phyloP scores from a whole-genome alignment of 129 eudicot genomes.

The Ambrosia artemisiifolia region DNA sequence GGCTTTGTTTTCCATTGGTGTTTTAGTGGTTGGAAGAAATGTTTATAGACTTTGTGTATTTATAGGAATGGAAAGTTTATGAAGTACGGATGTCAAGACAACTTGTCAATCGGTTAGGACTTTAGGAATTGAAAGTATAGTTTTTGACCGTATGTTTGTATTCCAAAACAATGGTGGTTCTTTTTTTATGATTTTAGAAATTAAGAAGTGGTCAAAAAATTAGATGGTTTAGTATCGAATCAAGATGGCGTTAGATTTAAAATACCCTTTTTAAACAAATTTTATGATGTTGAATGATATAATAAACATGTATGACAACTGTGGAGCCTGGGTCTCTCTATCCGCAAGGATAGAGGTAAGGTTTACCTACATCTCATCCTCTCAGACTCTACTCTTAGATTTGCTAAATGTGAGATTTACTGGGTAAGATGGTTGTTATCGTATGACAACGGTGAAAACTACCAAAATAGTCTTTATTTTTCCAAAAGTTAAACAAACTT shows the following conservation, averaged over 20 bases:
- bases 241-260: neutral
- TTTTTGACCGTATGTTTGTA: neutral
- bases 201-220: neutral
- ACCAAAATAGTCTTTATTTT: too few relatives aligned
- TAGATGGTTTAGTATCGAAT: neutral
- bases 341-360: too few relatives aligned
- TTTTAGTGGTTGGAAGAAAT: neutral
- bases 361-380: too few relatives aligned
- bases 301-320: neutral
- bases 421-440: too few relatives aligned
- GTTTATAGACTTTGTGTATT: neutral
- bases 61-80: conserved; percentile 8
- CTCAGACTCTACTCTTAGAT: too few relatives aligned
- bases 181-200: neutral
- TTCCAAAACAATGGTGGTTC: too few relatives aligned
- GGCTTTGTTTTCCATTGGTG: neutral
- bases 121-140: neutral
- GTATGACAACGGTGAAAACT: too few relatives aligned
- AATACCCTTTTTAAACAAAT: neutral
- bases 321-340: too few relatives aligned
- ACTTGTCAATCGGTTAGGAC: conserved; percentile 20
- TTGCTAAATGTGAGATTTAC: too few relatives aligned
- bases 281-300: neutral
- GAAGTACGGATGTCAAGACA: neutral
- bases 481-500: too few relatives aligned